A percentile compares a stretch with the other conserved stretches of the same genome.
These are phyloP conservation scores for Arthrobotrys iridis DNA, from an alignment of 2,329 filamentous ascomycete genomes.

Conservation along the genomic window DNA sequence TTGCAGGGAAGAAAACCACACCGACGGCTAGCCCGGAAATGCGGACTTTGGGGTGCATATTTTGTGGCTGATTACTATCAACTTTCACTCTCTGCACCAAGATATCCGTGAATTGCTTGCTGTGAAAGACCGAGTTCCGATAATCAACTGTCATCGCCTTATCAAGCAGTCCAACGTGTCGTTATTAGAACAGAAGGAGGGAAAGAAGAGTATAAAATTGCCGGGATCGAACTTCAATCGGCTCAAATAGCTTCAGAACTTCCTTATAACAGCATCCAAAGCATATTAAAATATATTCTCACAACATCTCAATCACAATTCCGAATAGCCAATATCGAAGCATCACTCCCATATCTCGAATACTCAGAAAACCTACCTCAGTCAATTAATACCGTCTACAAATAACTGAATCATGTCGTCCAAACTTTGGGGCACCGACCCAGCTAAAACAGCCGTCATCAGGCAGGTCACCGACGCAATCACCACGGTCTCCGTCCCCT, in stretches of 20 bases:
- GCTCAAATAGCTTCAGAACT: conserved; percentile 10
- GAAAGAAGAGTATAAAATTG: conserved; percentile 25
- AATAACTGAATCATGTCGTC: conserved; percentile 29
- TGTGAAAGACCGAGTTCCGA: not conserved
- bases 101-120: not conserved
- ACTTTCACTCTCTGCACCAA: not conserved
- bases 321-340: not conserved
- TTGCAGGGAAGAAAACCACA: not conserved
- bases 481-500: conserved; percentile 82
- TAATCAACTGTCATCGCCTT: conserved; percentile 4
- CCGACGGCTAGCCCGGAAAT: conserved; percentile 43
- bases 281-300: not conserved
- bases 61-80: conserved; percentile 20
- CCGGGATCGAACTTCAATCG: conserved; percentile 24
- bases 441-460: conserved; percentile 68
- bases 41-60: conserved; percentile 28
- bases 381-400: not conserved
- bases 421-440: conserved; percentile 40
- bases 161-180: conserved; percentile 23
- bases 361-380: not conserved
- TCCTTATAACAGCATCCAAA: not conserved
- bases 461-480: conserved; percentile 82
- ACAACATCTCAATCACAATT: not conserved
- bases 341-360: not conserved
- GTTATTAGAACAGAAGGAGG: not conserved